phyloP scores from a whole-genome alignment of 2,329 filamentous ascomycete genomes.

The Penicillium glabrum region DNA sequence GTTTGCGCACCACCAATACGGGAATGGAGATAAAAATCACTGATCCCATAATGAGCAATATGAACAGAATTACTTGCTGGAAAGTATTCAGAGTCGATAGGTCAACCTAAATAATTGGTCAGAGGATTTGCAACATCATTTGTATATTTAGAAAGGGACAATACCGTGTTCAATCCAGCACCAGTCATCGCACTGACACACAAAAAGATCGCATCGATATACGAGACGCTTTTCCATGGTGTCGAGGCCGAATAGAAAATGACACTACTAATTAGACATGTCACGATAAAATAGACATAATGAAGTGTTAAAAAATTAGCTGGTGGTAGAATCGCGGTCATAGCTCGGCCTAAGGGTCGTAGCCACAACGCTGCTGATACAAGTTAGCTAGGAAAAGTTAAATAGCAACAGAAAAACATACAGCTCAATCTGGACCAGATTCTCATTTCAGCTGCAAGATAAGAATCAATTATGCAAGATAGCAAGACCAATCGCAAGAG shows the following conservation, averaged over 20 bases:
- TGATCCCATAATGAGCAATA: constrained; percentile 66
- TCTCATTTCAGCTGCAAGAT: background rate
- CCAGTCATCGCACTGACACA: constrained; percentile 66
- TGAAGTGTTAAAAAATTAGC: constrained; percentile 66
- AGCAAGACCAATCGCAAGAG: background rate
- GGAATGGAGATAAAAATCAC: constrained; percentile 66
- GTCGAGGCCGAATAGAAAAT: constrained; percentile 60
- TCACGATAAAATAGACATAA: constrained; percentile 64
- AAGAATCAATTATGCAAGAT: background rate
- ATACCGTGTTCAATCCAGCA: constrained; percentile 65
- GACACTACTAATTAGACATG: constrained; percentile 55
- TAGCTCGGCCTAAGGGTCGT: constrained; percentile 19
- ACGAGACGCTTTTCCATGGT: constrained; percentile 54
- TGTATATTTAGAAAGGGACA: constrained; percentile 25
- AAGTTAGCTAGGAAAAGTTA: background rate
- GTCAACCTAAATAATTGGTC: constrained; percentile 28
- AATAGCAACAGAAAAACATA: constrained; percentile 2
- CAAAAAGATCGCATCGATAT: constrained; percentile 66
- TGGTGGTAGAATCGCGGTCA: constrained; percentile 32
- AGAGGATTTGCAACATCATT: background rate
- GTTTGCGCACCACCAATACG: constrained; percentile 61
- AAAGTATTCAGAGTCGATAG: constrained; percentile 64
- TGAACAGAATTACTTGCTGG: constrained; percentile 66
- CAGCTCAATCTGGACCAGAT: background rate
- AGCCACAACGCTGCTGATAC: constrained; percentile 6